phyloP scores from a whole-genome alignment of 208 protist species.

The Acanthamoeba culbertsoni region DNA sequence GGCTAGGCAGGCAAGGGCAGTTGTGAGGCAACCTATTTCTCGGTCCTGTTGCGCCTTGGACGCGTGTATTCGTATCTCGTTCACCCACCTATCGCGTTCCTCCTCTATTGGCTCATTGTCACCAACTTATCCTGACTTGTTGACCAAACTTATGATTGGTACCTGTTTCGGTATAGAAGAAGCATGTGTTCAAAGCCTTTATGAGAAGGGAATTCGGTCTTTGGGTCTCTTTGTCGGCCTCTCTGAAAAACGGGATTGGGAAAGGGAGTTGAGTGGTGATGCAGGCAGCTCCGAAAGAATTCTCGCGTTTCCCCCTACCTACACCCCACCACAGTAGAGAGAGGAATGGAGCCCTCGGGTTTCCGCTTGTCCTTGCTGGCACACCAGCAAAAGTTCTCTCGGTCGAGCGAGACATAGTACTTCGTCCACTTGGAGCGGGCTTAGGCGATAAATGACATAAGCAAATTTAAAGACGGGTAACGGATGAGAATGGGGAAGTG shows the following conservation, averaged over 20 bases:
- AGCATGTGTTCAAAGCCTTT: not conserved
- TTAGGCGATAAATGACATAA: too few species aligned
- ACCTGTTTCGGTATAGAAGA: not conserved
- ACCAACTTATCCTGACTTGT: not conserved
- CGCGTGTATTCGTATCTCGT: constrained; percentile 19
- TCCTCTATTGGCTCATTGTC: not conserved
- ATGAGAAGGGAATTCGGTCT: not conserved
- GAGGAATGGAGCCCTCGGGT: not conserved
- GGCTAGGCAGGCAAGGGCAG: too few species aligned
- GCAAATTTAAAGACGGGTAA: not conserved
- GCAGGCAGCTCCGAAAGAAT: not conserved
- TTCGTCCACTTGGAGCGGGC: constrained; percentile 2
- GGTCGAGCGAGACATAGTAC: not conserved
- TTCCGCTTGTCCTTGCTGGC: constrained; percentile 11
- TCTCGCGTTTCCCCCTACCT: not conserved
- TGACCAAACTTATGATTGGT: not conserved
- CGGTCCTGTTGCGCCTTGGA: constrained; percentile 4
- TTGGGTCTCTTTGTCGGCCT: constrained; percentile 19
- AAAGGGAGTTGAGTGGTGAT: not conserved
- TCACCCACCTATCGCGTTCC: constrained; percentile 34
- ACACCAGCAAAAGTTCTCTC: constrained; percentile 38
- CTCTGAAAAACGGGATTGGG: not conserved
- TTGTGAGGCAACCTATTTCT: not conserved
- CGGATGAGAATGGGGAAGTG: not conserved
- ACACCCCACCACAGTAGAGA: not conserved